Percentiles rank a stretch among this genome's conserved stretches.
phyloP scores from a whole-genome alignment of 352 stramenopile genomes.

The Aphanomyces euteiches region DNA sequence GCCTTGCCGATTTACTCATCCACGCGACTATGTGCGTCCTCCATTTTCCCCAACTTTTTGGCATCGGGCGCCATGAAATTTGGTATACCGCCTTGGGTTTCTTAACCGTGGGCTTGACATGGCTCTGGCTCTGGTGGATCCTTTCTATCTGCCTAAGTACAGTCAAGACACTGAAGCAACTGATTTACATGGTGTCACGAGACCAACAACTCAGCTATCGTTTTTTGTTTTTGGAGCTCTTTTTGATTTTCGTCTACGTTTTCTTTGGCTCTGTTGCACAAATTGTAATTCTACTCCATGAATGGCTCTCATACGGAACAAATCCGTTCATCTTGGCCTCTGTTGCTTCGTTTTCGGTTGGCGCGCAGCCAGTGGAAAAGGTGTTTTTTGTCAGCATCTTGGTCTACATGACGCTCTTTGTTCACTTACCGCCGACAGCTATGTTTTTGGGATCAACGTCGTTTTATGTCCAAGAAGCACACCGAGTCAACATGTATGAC shows the following conservation, averaged over 20 bases:
- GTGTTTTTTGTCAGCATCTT: constrained; percentile 79
- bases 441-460: constrained; percentile 58
- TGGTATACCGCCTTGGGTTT: constrained; percentile 69
- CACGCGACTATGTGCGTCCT: constrained; percentile 60
- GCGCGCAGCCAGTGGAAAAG: constrained; percentile 55
- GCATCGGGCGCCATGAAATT: constrained; percentile 30
- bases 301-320: constrained; percentile 68
- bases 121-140: constrained; percentile 75
- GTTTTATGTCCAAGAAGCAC: constrained; percentile 66
- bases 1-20: constrained; percentile 46
- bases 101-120: constrained; percentile 49
- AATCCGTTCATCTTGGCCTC: constrained; percentile 62
- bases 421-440: constrained; percentile 55
- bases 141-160: constrained; percentile 53
- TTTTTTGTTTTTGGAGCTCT: constrained; percentile 71
- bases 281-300: constrained; percentile 54
- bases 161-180: constrained; percentile 49
- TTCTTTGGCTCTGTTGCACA: constrained; percentile 62
- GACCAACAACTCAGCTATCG: constrained; percentile 85
- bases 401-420: constrained; percentile 80
- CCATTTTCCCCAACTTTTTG: constrained; percentile 58
- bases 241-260: constrained; percentile 73
- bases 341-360: constrained; percentile 52
- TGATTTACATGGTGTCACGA: constrained; percentile 82
- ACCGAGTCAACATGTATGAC: constrained; percentile 49